Base-by-base conservation (phyloP, 2,329 filamentous ascomycete species). In the Zasmidium cellare region DNA sequence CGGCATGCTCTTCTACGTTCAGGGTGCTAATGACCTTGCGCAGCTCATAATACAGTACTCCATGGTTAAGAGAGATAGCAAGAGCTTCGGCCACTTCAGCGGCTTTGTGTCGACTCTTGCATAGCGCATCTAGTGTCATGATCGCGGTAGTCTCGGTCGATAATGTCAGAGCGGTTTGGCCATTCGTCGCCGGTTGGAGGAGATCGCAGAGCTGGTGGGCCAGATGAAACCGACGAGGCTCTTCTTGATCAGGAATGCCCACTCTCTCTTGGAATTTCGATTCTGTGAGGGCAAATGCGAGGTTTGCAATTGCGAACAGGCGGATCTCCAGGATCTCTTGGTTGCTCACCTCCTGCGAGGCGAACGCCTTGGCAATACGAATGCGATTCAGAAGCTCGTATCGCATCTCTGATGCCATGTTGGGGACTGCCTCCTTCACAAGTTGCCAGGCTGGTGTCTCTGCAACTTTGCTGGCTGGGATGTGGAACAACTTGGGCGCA, bases 31-130 rank as follows among this genome's bases (percentile, higher is more conserved):
- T 90, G 9, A 92, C 90, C 74, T 96, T 97, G 56, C 93, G 86
- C 51, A 96, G 88, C 65, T 97, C 84, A 69, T 97, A 97, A 65
- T 97, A 88, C 46, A 99, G 82, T 25, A 97, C 89, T 14, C 94
- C 96, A 68, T 99, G 96, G 68, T 96, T 97, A 38, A 97, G 93
- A 66, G 93, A 96, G 54, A 96, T 91, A 69, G 92, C 96, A 45
- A 99, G 79, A n/a, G 94, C 92, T 45, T 91, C 87, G 62, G 92
- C 87, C 22, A 99, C 88, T 72, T 99, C 94, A 31, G 86, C 79
- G 25, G 88, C 84, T 69, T 91, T 92, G 56, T 82, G 79, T 67
- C 89, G 88, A 71, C 91, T 91, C 70, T 86, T 89, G 6, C 90
- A 86, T 56, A 99, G 81, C n/a, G 91, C 90, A 71, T 97, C 92